Percentiles rank a stretch among this genome's conserved stretches.
Conservation (phyloP, 2,329 filamentous ascomycete species). For the Epichloe sylvatica region DNA sequence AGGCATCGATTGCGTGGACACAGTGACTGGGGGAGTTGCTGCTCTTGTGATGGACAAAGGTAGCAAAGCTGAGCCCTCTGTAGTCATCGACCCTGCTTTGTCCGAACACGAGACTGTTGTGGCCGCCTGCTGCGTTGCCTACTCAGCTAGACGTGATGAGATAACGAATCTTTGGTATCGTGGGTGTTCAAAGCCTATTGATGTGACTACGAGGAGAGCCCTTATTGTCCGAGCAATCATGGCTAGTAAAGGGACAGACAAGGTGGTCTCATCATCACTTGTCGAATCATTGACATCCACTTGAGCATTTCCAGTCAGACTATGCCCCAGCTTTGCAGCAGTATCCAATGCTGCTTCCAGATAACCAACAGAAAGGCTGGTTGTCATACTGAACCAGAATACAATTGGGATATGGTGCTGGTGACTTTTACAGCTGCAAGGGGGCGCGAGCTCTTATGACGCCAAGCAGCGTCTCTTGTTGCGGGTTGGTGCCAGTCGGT, state of each 20-base stretch:
- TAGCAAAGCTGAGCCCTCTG: constrained; percentile 22
- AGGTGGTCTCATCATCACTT: constrained; percentile 20
- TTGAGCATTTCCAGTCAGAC: neutral
- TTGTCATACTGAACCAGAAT: neutral
- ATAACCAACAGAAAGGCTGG: neutral
- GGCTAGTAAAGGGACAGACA: constrained; percentile 24
- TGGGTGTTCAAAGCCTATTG: constrained; percentile 41
- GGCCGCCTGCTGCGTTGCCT: constrained; percentile 81
- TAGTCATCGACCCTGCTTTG: constrained; percentile 70
- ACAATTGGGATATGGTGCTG: no score
- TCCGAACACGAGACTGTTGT: constrained; percentile 64
- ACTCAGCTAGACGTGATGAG: constrained; percentile 75
- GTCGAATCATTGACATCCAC: constrained; percentile 19
- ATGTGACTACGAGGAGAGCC: constrained; percentile 17
- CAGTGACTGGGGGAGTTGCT: constrained; percentile 84
- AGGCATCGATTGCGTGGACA: constrained; percentile 88
- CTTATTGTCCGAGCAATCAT: constrained; percentile 28
- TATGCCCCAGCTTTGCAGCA: neutral
- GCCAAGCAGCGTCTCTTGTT: no score
- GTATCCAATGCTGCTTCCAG: neutral
- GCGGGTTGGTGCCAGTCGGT: no score
- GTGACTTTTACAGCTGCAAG: no score
- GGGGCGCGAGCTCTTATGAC: no score
- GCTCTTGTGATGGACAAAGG: constrained; percentile 46
- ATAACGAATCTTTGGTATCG: constrained; percentile 93